Base-by-base conservation (phyloP, 352 stramenopile genomes). In the Phytophthora tubulina region DNA sequence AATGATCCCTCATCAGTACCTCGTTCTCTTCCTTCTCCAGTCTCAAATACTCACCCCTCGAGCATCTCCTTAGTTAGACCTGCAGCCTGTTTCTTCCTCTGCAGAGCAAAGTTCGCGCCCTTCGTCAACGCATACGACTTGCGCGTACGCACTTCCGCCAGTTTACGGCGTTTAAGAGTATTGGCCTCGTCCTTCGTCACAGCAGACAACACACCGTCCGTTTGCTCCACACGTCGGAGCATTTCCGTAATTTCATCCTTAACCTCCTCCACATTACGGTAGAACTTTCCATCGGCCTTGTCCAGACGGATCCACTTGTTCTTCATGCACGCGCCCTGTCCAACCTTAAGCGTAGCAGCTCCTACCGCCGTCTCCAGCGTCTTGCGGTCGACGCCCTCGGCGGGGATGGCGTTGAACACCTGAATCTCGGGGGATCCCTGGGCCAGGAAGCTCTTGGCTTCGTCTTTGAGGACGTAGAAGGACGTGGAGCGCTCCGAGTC, bases 61-160 rank as follows among this genome's bases (percentile, higher is more conserved):
- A 99, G 86, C 97, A 99, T 99, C 68, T 99, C 97, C 83, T 99
- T 99, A 27, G 96, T 99, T 32, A 99, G 79, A 53, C 99, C 98
- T 15, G 97, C 97, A 2, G 96, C 90, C 79, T 99, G 98, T 75
- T 98, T 99, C 65, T 96, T 94, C 59, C 98, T 93, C 73, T 98
- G 75, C 49, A 97, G 75, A 41, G 94, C 86, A 72, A 99, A 99
- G 41, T 97, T 88, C 6, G 77, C 63, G 36, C 98, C 98, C 68
- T 98, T 97, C 10, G 75, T 92, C 42, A 99, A 86, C 57, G 85
- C 82, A 85, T 98, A 99, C 33, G 94, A 99, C 84, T 99, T 99
- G 62, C 94, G 87, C 35, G 84, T 93, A 51, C 88, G 86, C 55
- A 96, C 62, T 33, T 95, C 86, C 3, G 92, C 70, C 56, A 97